phyloP scores from a whole-genome alignment of 768 basidiomycete genomes.

The Lactarius akahatsu region DNA sequence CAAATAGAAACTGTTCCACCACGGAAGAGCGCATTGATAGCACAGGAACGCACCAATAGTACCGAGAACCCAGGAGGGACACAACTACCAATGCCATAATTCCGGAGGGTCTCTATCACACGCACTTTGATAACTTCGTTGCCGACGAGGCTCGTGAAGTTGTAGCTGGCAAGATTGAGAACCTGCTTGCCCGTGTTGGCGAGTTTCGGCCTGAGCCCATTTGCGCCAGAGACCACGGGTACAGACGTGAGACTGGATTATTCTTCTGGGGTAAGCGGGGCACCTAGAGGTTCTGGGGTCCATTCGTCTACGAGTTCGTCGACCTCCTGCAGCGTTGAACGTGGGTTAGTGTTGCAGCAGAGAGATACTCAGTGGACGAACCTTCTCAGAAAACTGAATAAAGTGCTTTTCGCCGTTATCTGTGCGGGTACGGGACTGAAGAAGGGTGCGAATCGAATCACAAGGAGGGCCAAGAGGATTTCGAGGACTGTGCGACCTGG shows the following conservation, averaged over 20 bases:
- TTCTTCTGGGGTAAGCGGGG: constrained; percentile 58
- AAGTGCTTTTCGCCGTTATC: constrained; percentile 86
- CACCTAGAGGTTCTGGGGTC: constrained; percentile 79
- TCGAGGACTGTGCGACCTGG: constrained; percentile 66
- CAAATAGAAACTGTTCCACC: constrained; percentile 7
- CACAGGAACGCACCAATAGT: background rate
- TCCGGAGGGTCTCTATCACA: background rate
- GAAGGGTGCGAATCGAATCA: constrained; percentile 80
- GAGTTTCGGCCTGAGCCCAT: constrained; percentile 81
- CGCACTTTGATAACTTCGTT: constrained; percentile 83
- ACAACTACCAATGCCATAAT: background rate
- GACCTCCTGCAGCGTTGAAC: constrained; percentile 67
- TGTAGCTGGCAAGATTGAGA: constrained; percentile 65
- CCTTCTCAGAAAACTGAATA: constrained; percentile 89
- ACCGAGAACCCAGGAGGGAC: background rate
- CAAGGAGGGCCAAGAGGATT: constrained; percentile 50
- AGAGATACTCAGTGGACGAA: background rate
- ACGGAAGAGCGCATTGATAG: no score
- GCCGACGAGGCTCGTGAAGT: constrained; percentile 87
- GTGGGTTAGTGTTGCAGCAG: background rate
- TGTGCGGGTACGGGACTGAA: constrained; percentile 85
- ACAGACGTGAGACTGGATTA: constrained; percentile 67
- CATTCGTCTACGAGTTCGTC: constrained; percentile 96
- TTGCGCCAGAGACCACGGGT: constrained; percentile 76
- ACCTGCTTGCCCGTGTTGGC: constrained; percentile 66